Percentiles rank a stretch among this genome's conserved stretches.
These are phyloP conservation scores for Volvariella volvacea DNA, from an alignment of 1,284 basidiomycete species.

Conservation along the genomic window DNA sequence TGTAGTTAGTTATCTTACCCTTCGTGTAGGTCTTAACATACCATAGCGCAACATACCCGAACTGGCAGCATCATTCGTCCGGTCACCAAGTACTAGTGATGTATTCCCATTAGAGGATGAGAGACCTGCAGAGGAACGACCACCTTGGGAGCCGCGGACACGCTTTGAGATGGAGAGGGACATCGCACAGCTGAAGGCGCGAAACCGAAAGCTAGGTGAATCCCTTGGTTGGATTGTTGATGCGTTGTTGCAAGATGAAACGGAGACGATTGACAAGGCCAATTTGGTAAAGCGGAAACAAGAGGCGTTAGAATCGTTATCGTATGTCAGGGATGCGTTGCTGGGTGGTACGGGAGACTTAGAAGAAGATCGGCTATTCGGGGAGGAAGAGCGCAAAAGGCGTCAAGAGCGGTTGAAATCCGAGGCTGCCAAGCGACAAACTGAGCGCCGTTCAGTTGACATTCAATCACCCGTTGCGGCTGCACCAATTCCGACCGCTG, in stretches of 20 bases:
- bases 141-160: conserved; percentile 58
- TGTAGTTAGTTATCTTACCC: too few species aligned
- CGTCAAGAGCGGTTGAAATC: conserved; percentile 16
- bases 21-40: background rate
- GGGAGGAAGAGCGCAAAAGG: conserved; percentile 33
- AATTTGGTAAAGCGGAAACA: conserved; percentile 40
- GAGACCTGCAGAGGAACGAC: conserved; percentile 43
- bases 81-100: conserved; percentile 39
- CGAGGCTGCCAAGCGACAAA: conserved; percentile 11
- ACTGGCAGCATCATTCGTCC: conserved; percentile 59
- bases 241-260: conserved; percentile 52
- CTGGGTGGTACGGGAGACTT: conserved; percentile 43
- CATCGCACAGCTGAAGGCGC: conserved; percentile 38
- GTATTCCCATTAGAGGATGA: conserved; percentile 64
- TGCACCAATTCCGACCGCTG: background rate
- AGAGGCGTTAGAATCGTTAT: conserved; percentile 66
- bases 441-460: conserved; percentile 14
- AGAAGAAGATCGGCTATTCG: conserved; percentile 58
- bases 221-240: conserved; percentile 69
- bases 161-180: conserved; percentile 65
- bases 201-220: conserved; percentile 58
- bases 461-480: conserved; percentile 23
- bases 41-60: conserved; percentile 78
- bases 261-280: conserved; percentile 30
- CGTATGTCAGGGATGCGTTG: conserved; percentile 70